Percentiles rank a stretch among this genome's conserved stretches.
Evolutionary conservation across 1,284 basidiomycete genomes (phyloP).

Genomic region (Ceratobasidium sp.): DNA sequence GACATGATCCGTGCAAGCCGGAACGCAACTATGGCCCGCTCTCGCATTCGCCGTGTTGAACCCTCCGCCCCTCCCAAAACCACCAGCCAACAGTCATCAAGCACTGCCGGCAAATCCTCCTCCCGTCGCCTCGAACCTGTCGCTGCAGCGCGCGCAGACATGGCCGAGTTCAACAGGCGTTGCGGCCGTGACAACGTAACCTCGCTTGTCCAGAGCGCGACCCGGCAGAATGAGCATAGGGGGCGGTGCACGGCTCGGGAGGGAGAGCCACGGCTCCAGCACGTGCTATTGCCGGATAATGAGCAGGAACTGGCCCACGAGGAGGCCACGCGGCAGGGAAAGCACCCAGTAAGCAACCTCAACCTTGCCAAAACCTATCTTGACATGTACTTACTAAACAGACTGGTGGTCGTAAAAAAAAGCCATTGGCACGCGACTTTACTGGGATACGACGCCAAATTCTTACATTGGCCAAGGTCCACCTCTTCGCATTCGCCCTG

Average conservation of each 20-base stretch:
- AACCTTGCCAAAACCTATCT: too few species aligned
- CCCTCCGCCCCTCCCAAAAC: background rate
- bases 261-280: background rate
- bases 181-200: background rate
- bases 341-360: background rate
- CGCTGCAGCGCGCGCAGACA: background rate
- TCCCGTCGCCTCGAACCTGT: background rate
- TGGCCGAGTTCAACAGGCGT: background rate
- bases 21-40: background rate
- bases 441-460: background rate
- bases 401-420: background rate
- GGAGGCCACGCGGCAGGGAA: background rate
- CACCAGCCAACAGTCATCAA: background rate
- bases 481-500: conserved; percentile 7
- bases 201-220: background rate
- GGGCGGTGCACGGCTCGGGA: background rate
- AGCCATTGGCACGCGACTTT: conserved; percentile 2
- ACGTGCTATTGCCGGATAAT: background rate
- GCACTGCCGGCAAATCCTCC: too few species aligned
- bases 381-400: too few species aligned
- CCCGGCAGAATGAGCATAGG: background rate
- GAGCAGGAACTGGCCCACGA: background rate
- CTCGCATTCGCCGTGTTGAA: background rate
- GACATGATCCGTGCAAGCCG: background rate
- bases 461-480: conserved; percentile 1